Percentiles rank a stretch among this genome's conserved stretches.
Conservation (phyloP, 441 rosid genomes). For the Mallotus repandus region DNA sequence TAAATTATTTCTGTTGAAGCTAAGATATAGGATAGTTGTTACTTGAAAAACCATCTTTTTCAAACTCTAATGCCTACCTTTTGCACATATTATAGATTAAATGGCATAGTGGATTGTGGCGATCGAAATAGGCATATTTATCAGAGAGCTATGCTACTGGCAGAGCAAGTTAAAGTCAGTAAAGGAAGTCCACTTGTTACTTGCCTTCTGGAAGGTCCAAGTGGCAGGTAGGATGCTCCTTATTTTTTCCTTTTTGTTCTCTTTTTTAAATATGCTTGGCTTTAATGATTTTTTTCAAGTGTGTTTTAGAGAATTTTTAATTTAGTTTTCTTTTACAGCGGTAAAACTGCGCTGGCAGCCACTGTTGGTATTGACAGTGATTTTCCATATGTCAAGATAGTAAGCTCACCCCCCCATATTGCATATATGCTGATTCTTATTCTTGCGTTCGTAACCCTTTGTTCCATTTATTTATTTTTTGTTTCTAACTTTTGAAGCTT, state of each 20-base stretch:
- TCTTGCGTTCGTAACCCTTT: constrained; percentile 4
- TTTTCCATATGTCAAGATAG: constrained; percentile 96
- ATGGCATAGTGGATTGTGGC: constrained; percentile 94
- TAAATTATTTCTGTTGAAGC: not conserved
- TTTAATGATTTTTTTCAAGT: constrained; percentile 20
- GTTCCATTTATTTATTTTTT: not conserved
- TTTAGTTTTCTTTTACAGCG: constrained; percentile 49
- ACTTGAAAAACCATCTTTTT: not conserved
- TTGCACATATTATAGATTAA: constrained; percentile 48
- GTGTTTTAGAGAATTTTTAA: not conserved
- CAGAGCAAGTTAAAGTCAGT: constrained; percentile 97
- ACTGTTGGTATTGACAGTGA: constrained; percentile 94
- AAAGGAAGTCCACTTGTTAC: constrained; percentile 92
- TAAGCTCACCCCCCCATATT: constrained; percentile 38
- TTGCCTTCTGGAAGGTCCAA: constrained; percentile 90
- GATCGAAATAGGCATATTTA: constrained; percentile 69
- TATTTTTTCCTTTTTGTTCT: constrained; percentile 2
- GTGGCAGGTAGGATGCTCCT: constrained; percentile 64
- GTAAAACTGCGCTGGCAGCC: constrained; percentile 94
- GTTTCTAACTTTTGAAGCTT: not conserved
- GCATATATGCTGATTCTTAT: not conserved
- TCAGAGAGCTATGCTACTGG: constrained; percentile 82
- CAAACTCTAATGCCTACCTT: constrained; percentile 23
- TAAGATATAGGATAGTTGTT: not conserved
- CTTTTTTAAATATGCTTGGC: not conserved